phyloP scores from a whole-genome alignment of 371 early-diverging fungal genomes.

The Actinomortierella ambigua region DNA sequence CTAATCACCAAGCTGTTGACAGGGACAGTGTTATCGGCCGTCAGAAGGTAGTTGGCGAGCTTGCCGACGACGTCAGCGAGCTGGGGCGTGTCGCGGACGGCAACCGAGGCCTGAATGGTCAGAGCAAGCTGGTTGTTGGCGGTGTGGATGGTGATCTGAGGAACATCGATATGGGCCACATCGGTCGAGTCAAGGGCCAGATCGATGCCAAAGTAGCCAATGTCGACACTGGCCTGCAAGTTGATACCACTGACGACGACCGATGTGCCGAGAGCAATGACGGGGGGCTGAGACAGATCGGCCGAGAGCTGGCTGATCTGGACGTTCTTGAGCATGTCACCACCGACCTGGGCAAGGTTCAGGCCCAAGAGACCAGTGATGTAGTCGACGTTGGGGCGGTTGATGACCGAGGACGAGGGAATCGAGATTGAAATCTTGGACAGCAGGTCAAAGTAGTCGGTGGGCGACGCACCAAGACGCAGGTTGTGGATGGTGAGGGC shows the following conservation, averaged over 20 bases:
- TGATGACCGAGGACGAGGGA: constrained; percentile 35
- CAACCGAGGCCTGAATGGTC: constrained; percentile 26
- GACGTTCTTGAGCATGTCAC: constrained; percentile 36
- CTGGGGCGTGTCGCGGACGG: constrained; percentile 32
- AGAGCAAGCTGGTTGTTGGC: constrained; percentile 40
- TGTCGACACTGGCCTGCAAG: constrained; percentile 37
- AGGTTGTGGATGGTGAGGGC: constrained; percentile 38
- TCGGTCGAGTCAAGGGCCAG: constrained; percentile 33
- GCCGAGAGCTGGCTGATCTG: constrained; percentile 28
- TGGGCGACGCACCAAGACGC: constrained; percentile 39
- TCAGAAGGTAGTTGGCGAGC: constrained; percentile 37
- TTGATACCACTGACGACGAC: constrained; percentile 34
- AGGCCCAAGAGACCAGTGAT: constrained; percentile 23
- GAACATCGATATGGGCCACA: constrained; percentile 36
- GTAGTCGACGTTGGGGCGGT: constrained; percentile 26
- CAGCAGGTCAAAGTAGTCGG: constrained; percentile 42
- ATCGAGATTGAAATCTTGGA: constrained; percentile 38
- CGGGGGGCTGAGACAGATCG: constrained; percentile 38
- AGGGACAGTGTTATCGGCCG: constrained; percentile 25
- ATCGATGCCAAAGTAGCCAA: constrained; percentile 45
- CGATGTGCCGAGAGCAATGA: constrained; percentile 41
- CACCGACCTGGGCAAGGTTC: constrained; percentile 5
- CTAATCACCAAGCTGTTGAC: constrained; percentile 33
- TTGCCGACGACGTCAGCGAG: constrained; percentile 38
- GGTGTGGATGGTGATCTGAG: constrained; percentile 36